Base-by-base conservation (phyloP, 306 rosid genomes). In the Malus orientalis region DNA sequence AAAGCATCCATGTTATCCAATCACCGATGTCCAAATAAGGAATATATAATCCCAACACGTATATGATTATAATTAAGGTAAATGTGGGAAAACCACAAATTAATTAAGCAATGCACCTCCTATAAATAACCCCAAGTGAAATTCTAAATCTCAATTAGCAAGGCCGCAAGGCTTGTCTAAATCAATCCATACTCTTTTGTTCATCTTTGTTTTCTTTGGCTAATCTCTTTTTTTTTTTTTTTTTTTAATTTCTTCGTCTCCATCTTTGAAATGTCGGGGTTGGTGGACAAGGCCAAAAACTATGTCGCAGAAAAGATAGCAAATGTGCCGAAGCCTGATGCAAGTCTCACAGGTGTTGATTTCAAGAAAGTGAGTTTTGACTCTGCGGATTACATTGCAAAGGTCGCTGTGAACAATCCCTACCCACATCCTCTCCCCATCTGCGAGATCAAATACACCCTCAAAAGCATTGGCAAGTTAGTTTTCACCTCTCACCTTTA, bases 271-370 rank as follows among this genome's bases (percentile, higher is more conserved):
- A 89, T 90, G 97, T 70, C 93, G 62, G 80, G 77, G 73, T 70
- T 94, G 47, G 0, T 89, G 8, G 85, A 84, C 55, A 89, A 89
- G 76, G 96, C 93, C 1, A 95, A 86, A 90, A 79, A 84, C 73
- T 95, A 42, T 23, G 79, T 90, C 44, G 73, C 89, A 20, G 92
- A 88, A 71, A 92, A 89, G 86, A 42, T 95, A n/a, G 83, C 79
- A 3, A 79, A 83, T 33, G 63, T 86, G 73, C 84, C 88, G 6
- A 89, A 70, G 79, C 99, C 99, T 0, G 97, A 92, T 78, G 99
- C 97, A 19, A 86, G 74, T 69, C 74, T 95, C 0, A 38, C 23
- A 0, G 83, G 87, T 70, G 96, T 95, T 3, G 91, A 91, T 75
- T 89, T 95, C 78, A 84, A 86, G 82, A 65, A 78, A 69, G 78